Evolutionary conservation across 2,329 filamentous ascomycete genomes (phyloP).

Genomic region (Fusarium pseudograminearum): DNA sequence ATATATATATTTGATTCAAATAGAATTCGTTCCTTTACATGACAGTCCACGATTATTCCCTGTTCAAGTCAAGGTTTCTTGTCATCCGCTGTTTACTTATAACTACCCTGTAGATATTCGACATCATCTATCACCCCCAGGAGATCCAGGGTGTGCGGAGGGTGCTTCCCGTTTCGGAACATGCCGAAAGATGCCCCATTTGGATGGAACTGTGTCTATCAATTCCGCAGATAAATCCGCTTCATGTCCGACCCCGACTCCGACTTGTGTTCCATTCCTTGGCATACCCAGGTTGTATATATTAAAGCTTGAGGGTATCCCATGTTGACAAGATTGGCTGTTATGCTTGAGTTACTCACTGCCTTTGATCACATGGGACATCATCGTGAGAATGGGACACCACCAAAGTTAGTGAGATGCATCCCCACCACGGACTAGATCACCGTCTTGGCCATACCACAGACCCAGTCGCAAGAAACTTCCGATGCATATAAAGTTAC

Average conservation of each 20-base stretch:
- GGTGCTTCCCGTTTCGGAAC: background rate
- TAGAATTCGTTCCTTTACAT: background rate
- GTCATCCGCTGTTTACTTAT: no score
- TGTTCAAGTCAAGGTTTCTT: background rate
- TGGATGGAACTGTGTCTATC: no score
- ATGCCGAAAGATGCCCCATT: slow-evolving; percentile 9
- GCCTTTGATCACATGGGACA: background rate
- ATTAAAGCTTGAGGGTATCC: background rate
- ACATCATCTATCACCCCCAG: background rate
- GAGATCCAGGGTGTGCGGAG: background rate
- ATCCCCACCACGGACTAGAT: background rate
- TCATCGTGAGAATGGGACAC: background rate
- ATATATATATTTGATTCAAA: slow-evolving; percentile 9
- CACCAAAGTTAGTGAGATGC: background rate
- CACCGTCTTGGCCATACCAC: background rate
- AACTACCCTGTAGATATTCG: no score
- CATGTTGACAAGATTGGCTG: background rate
- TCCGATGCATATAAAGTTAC: background rate
- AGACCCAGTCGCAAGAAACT: background rate
- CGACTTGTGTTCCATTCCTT: background rate
- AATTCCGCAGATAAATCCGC: background rate
- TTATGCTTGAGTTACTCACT: accelerated
- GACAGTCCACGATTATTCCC: accelerated
- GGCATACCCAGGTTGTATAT: background rate
- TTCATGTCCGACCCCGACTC: background rate